Conservation (phyloP, 2,329 filamentous ascomycete genomes). For the Fusarium illudens region DNA sequence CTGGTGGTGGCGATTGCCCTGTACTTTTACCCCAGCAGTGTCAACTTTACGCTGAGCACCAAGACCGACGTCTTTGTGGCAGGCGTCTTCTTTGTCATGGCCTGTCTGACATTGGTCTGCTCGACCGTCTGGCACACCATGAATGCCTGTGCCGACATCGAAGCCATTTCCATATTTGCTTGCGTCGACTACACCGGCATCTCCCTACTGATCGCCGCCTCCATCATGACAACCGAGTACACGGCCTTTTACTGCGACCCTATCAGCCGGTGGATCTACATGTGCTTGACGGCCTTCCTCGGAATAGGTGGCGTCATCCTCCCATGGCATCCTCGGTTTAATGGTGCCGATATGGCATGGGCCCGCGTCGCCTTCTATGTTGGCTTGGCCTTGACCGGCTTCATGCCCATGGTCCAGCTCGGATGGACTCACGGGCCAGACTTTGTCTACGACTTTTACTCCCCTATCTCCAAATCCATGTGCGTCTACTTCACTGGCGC, state of each 20-base stretch:
- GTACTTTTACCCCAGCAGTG: conserved; percentile 91
- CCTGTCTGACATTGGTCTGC: conserved; percentile 93
- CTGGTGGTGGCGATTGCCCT: conserved; percentile 89
- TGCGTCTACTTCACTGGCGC: conserved; percentile 87
- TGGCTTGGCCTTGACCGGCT: conserved; percentile 85
- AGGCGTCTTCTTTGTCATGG: conserved; percentile 94
- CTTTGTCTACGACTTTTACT: conserved; percentile 91
- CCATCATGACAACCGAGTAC: conserved; percentile 98
- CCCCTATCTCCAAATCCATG: conserved; percentile 84
- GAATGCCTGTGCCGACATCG: conserved; percentile 92
- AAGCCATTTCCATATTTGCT: conserved; percentile 91
- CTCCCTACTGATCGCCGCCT: conserved; percentile 90
- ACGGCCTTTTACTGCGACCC: conserved; percentile 99
- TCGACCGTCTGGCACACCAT: conserved; percentile 98
- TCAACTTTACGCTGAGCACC: conserved; percentile 86
- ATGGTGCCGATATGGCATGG: conserved; percentile 92
- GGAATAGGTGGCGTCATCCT: conserved; percentile 89
- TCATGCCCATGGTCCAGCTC: conserved; percentile 87
- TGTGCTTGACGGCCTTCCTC: conserved; percentile 79
- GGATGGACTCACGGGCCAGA: conserved; percentile 77
- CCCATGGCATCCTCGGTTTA: conserved; percentile 96
- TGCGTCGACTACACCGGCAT: conserved; percentile 99
- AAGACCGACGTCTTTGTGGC: conserved; percentile 91
- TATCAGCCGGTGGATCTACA: conserved; percentile 84
- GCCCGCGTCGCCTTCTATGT: conserved; percentile 91